These are phyloP conservation scores for Leishmania gerbilli DNA, from an alignment of 208 protist genomes.

Conservation along the genomic window DNA sequence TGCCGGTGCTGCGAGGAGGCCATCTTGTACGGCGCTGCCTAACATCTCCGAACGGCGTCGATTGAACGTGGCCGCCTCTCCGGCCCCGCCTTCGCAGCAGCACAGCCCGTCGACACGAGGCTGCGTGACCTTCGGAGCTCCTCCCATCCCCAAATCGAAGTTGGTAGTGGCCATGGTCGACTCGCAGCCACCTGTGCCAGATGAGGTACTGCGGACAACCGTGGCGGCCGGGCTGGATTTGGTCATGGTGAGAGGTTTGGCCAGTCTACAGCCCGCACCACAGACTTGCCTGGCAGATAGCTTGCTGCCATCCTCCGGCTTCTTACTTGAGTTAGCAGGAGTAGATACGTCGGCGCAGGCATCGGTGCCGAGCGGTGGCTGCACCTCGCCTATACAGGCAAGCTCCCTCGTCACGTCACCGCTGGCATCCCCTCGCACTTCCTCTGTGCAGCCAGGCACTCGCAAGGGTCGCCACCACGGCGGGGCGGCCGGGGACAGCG, in stretches of 20 bases:
- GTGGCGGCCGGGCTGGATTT: conserved; percentile 47
- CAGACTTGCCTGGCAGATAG: conserved; percentile 30
- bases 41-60: neutral
- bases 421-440: neutral
- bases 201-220: conserved; percentile 25
- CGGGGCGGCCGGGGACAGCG: neutral
- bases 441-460: neutral
- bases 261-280: conserved; percentile 28
- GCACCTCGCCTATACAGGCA: neutral
- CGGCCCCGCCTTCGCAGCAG: neutral
- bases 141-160: neutral
- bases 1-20: neutral
- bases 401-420: conserved; percentile 1
- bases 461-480: conserved; percentile 1
- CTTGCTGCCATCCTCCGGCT: conserved; percentile 21
- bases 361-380: neutral
- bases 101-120: neutral
- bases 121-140: neutral
- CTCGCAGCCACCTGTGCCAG: neutral
- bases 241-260: conserved; percentile 44
- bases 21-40: neutral
- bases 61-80: neutral
- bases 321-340: conserved; percentile 24
- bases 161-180: neutral
- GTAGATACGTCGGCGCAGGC: neutral